Conservation (phyloP, 2,329 filamentous ascomycete genomes). For the Leptosphaerulina australis region DNA sequence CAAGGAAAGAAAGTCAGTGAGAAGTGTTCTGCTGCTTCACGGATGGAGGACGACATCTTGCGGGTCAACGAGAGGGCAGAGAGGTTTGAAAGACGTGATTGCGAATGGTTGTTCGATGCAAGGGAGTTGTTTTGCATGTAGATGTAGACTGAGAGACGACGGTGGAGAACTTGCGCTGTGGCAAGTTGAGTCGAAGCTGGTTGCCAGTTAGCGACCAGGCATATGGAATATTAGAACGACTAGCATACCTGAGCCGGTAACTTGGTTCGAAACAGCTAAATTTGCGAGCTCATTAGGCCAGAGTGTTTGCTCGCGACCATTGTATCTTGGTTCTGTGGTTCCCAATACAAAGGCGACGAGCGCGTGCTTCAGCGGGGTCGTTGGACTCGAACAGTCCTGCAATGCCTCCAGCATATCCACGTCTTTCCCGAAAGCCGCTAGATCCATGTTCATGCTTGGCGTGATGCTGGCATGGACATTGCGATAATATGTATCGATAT, state of each 20-base stretch:
- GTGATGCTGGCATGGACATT: constrained; percentile 45
- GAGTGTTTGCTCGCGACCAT: constrained; percentile 21
- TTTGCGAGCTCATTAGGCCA: constrained; percentile 34
- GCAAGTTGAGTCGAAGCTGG: constrained; percentile 15
- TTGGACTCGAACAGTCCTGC: constrained; percentile 33
- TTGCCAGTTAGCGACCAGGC: not conserved
- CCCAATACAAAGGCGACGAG: constrained; percentile 35
- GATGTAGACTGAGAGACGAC: constrained; percentile 36
- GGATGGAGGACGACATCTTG: constrained; percentile 27
- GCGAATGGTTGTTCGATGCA: not conserved
- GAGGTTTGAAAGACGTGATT: constrained; percentile 7
- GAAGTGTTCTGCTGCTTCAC: constrained; percentile 45
- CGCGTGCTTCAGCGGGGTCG: constrained; percentile 40
- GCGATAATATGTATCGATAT: constrained; percentile 43
- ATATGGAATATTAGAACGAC: too few relatives aligned
- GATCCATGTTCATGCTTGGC: constrained; percentile 39
- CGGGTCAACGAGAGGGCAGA: constrained; percentile 6
- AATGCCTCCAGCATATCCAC: constrained; percentile 36
- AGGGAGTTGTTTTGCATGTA: constrained; percentile 20
- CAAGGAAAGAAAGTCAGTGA: constrained; percentile 45
- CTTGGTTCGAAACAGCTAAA: not conserved
- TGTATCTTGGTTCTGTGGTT: constrained; percentile 27
- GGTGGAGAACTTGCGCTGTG: constrained; percentile 35
- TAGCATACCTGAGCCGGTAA: too few relatives aligned
- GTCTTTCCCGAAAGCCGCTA: constrained; percentile 34